Evolutionary conservation across 139 green algal genomes (phyloP), one percentile per base, ranked within the genome.

Genomic region (Closterium sp.): DNA sequence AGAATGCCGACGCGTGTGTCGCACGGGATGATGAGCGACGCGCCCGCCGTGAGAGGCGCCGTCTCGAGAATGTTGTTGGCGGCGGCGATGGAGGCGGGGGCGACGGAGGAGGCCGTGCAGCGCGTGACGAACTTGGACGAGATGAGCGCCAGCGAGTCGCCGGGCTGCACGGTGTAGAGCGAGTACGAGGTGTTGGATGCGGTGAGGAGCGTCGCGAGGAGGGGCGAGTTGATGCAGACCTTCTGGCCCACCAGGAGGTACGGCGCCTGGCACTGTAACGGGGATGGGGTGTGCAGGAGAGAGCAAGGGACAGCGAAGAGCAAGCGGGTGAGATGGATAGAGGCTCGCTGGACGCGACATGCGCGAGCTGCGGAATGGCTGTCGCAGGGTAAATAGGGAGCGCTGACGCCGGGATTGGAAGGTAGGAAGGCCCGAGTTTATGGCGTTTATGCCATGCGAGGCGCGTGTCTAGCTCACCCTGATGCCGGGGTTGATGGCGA

Each of bases 401-500:
- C n/a, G n/a, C 4, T 55, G 36, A 55, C 6, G 36, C 36, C 6
- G 36, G 36, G 36, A 4, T n/a, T n/a, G n/a, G n/a, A n/a, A n/a
- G n/a, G n/a, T n/a, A n/a, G n/a, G n/a, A n/a, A n/a, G n/a, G n/a
- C n/a, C n/a, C n/a, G n/a, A n/a, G n/a, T n/a, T n/a, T n/a, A n/a
- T n/a, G n/a, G n/a, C n/a, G n/a, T n/a, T n/a, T n/a, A n/a, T n/a
- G n/a, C n/a, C n/a, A n/a, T n/a, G n/a, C n/a, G n/a, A n/a, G n/a
- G n/a, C n/a, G n/a, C n/a, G n/a, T n/a, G n/a, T n/a, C n/a, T 16
- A 88, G 16, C 87, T 28, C 9, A 90, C 87, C 23, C 87, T 32
- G 34, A 87, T 33, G 43, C 89, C 89, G 30, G 89, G 89, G 89
- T 92, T 92, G 84, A 92, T 66, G 36, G 30, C 38, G 12, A 36